Base-by-base conservation (phyloP, 768 basidiomycete genomes). In the Lactifluus volemus region DNA sequence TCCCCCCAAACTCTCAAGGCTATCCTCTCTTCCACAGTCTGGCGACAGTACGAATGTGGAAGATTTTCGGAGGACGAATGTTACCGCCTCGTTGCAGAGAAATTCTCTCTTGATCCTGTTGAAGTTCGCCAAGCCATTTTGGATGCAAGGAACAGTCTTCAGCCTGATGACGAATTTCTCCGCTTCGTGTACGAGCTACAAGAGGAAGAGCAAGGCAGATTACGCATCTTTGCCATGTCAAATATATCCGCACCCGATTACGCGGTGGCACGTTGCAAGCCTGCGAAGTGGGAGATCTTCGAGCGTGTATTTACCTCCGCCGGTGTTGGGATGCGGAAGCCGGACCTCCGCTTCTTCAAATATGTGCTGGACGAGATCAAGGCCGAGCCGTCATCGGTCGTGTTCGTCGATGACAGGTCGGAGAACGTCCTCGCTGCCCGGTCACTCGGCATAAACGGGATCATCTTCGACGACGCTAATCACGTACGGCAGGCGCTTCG, bases 181-280 rank as follows among this genome's bases (percentile, higher is more conserved):
- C 10, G 12, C 10, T 38, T 11, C 38, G 12, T 38, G 10, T 38
- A 3, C 11, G 10, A 38, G 38, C 38, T 38, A 11, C 6, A 38
- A 38, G 38, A 10, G 1, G 38, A 38, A 11, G 38, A 38, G 11
- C 9, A 38, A 38, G 38, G 12, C 38, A 11, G 4, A 3, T 38
- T 38, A 11, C 38, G 10, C 38, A 38, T 38, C 9, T 38, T 38
- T 38, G 38, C 77, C 8, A 81, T 83, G 79, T 82, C 81, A 41
- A 84, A 84, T 68, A 83, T 84, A 29, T 81, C 81, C n/a, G 64
- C 72, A 0, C 79, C 79, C 10, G 82, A 84, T 64, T 81, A 76
- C 65, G 72, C 73, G 44, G 72, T 78, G 4, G 73, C 82, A 14
- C 75, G 70, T 49, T 74, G 70, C n/a, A 80, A 75, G 38, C 68